These are phyloP conservation scores for Didymella exigua DNA, from an alignment of 2,329 filamentous ascomycete genomes.

Conservation along the genomic window DNA sequence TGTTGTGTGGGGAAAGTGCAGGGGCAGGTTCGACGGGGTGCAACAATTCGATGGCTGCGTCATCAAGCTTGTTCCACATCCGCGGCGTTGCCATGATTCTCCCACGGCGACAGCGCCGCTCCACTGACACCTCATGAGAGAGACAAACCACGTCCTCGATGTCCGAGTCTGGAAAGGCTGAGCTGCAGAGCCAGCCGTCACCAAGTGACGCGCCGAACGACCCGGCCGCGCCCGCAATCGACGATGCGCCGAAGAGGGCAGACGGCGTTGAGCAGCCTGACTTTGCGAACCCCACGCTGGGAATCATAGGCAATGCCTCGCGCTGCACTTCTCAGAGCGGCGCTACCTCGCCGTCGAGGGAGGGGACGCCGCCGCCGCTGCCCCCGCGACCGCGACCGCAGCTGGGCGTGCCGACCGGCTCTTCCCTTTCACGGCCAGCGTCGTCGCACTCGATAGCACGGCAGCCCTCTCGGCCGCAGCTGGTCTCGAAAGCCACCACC, in stretches of 20 bases:
- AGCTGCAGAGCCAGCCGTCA: slow-evolving; percentile 27
- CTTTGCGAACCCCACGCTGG: slow-evolving; percentile 43
- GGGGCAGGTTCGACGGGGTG: not conserved
- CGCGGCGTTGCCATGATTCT: slow-evolving; percentile 4
- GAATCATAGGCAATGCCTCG: slow-evolving; percentile 37
- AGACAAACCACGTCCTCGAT: slow-evolving; percentile 26
- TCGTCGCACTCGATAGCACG: slow-evolving; percentile 48
- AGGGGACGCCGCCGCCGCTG: slow-evolving; percentile 61
- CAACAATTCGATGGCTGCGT: slow-evolving; percentile 2
- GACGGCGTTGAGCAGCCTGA: slow-evolving; percentile 37
- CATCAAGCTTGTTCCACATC: slow-evolving; percentile 6
- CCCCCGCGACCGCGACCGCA: slow-evolving; percentile 62
- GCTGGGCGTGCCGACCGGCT: slow-evolving; percentile 37
- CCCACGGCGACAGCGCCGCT: slow-evolving; percentile 1
- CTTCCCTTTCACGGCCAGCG: slow-evolving; percentile 43
- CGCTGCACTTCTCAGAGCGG: slow-evolving; percentile 33
- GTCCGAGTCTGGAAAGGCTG: slow-evolving; percentile 38
- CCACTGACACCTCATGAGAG: slow-evolving; percentile 25
- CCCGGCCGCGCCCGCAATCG: slow-evolving; percentile 50
- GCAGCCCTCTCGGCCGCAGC: slow-evolving; percentile 49
- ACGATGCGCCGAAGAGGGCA: slow-evolving; percentile 24
- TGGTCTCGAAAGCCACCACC: slow-evolving; percentile 75
- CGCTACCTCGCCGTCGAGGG: slow-evolving; percentile 40
- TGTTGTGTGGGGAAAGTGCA: not conserved
- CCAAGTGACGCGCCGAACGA: slow-evolving; percentile 19